Evolutionary conservation across 208 protist species (phyloP).

Genomic region (Tritrichomonas foetus): DNA sequence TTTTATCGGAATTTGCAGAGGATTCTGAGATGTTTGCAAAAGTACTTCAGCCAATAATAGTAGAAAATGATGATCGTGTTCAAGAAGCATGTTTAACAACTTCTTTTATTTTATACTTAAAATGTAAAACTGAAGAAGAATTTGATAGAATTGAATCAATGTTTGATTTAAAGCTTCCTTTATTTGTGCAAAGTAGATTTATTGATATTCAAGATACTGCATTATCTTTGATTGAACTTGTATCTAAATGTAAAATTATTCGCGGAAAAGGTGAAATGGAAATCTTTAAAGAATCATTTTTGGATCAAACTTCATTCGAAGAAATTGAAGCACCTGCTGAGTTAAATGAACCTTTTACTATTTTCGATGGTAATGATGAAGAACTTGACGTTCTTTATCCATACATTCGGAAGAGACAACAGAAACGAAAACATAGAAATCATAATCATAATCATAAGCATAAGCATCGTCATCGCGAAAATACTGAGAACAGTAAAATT

Average conservation of each 20-base stretch:
- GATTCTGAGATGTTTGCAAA: neutral
- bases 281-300: neutral
- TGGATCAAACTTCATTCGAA: neutral
- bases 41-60: neutral
- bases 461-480: neutral
- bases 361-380: neutral
- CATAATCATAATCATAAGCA: neutral
- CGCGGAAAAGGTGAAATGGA: neutral
- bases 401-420: too few species aligned
- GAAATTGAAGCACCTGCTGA: neutral
- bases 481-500: neutral
- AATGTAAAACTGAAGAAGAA: neutral
- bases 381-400: neutral
- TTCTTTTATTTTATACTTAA: neutral
- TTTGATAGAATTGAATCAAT: neutral
- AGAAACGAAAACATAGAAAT: too few species aligned
- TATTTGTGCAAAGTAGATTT: neutral
- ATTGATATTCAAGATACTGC: conserved; percentile 6
- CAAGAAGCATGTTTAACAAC: neutral
- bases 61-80: neutral
- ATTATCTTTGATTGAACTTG: neutral
- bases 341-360: neutral
- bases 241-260: neutral
- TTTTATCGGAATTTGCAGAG: neutral
- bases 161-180: neutral